Evolutionary conservation across 768 basidiomycete genomes (phyloP).

Genomic region (Crucibulum laeve): DNA sequence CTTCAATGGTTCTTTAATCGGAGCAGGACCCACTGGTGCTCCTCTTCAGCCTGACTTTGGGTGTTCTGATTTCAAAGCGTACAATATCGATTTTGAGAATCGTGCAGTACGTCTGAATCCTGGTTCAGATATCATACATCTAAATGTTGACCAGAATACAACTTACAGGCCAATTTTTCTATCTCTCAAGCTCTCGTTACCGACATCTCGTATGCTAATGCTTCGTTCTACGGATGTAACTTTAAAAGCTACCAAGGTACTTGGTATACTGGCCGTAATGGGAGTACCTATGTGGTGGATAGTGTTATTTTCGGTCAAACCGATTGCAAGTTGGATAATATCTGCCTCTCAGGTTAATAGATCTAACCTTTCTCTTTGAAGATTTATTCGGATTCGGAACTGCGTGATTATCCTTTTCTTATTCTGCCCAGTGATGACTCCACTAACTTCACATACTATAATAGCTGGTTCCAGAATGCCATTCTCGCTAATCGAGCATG

Average conservation of each 20-base stretch:
- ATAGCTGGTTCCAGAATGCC: constrained; percentile 56
- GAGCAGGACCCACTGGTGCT: constrained; percentile 55
- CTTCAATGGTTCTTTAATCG: constrained; percentile 52
- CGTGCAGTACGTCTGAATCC: constrained; percentile 42
- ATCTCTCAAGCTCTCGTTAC: constrained; percentile 62
- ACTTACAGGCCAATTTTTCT: constrained; percentile 44
- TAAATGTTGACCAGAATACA: too few species aligned
- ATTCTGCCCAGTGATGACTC: neutral
- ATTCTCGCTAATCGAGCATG: constrained; percentile 60
- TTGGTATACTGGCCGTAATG: constrained; percentile 58
- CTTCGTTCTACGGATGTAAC: constrained; percentile 61
- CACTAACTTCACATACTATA: neutral
- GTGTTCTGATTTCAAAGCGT: constrained; percentile 54
- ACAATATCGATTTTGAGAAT: constrained; percentile 67
- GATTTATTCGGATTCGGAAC: constrained; percentile 61
- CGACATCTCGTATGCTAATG: constrained; percentile 60
- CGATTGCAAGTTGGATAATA: constrained; percentile 42
- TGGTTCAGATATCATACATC: neutral
- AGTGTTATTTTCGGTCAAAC: constrained; percentile 61
- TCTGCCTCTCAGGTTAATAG: neutral
- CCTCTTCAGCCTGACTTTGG: constrained; percentile 49
- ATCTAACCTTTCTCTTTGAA: constrained; percentile 12
- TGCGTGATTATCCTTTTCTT: constrained; percentile 30
- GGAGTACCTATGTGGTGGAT: constrained; percentile 55
- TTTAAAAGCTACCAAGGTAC: constrained; percentile 65